Evolutionary conservation across 176 grass and related monocot species (phyloP).

Genomic region (Microstegium vimineum): DNA sequence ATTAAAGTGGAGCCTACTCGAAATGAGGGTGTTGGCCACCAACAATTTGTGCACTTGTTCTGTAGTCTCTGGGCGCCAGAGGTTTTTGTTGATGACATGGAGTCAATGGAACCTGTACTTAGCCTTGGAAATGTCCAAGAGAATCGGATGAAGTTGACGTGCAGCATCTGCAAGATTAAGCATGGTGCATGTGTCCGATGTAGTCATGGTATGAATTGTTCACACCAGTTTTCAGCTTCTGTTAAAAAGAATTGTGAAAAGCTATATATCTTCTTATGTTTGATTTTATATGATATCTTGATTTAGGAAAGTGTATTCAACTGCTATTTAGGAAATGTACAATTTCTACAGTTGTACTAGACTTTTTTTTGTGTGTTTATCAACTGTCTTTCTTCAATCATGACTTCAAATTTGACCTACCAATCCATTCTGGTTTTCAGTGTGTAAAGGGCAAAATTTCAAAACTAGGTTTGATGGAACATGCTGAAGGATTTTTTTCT

Average conservation of each 20-base stretch:
- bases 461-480: not conserved
- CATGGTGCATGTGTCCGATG: conserved; percentile 90
- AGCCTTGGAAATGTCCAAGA: conserved; percentile 50
- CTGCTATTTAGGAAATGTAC: not conserved
- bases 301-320: conserved; percentile 2
- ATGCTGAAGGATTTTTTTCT: not conserved
- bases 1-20: conserved; percentile 23
- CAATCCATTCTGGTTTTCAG: not conserved
- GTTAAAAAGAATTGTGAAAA: not conserved
- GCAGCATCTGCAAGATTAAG: conserved; percentile 94
- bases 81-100: conserved; percentile 61
- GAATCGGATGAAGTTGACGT: conserved; percentile 64
- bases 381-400: not conserved
- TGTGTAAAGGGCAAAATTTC: not conserved
- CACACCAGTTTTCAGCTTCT: not conserved
- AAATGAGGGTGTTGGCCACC: conserved; percentile 4
- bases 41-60: conserved; percentile 74
- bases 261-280: conserved; percentile 6
- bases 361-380: not conserved
- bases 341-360: not conserved
- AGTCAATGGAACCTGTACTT: conserved; percentile 73
- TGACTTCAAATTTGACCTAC: not conserved
- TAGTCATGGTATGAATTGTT: conserved; percentile 82
- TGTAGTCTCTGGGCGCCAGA: conserved; percentile 90
- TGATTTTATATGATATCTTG: not conserved